Base-by-base conservation (phyloP, 371 early-diverging fungal species). In the Mortierella sp. region DNA sequence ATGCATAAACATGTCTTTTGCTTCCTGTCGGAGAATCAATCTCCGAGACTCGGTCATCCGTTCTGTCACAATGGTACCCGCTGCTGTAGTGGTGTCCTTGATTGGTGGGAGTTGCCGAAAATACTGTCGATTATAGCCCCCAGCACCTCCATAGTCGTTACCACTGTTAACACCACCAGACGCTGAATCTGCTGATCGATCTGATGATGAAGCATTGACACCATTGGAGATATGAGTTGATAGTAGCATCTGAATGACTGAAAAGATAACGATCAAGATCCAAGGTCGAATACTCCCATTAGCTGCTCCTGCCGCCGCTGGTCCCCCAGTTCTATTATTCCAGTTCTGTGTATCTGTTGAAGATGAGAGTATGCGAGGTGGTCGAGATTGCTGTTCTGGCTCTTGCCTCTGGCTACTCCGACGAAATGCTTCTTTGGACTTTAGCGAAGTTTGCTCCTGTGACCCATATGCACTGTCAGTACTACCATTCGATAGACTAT, bases 1-100 rank as follows among this genome's bases (percentile, higher is more conserved):
- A 83, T 96, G 96, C 79, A 91, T 83, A 80, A 97, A 98, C 93
- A 96, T 95, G 73, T 93, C 93, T 91, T 93, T 80, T 32, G 80
- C 75, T 18, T 72, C 72, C 32, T 80, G 64, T 3, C 80, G 75
- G 8, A 80, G 69, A 12, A 40, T 9, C 39, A 75, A 39, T 54
- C 75, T 58, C 20, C 80, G 71, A n/a, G 62, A 39, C 30, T 80
- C 75, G 3, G 80, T 80, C 80, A 80, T 80, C 9, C 62, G 72
- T 40, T 80, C 72, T 0, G 75, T 64, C 3, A 80, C 80, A 22
- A 80, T 72, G 45, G 59, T 69, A 32, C 80, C 80, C 0, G 68
- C 58, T 18, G 72, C 64, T 20, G 35, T 68, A 12, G 68, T 40
- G 4, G 54, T 37, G 55, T 75, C 54, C 18, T 24, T 47, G 22